Base-by-base conservation (phyloP, 2,329 filamentous ascomycete species). In the Beauveria bassiana region DNA sequence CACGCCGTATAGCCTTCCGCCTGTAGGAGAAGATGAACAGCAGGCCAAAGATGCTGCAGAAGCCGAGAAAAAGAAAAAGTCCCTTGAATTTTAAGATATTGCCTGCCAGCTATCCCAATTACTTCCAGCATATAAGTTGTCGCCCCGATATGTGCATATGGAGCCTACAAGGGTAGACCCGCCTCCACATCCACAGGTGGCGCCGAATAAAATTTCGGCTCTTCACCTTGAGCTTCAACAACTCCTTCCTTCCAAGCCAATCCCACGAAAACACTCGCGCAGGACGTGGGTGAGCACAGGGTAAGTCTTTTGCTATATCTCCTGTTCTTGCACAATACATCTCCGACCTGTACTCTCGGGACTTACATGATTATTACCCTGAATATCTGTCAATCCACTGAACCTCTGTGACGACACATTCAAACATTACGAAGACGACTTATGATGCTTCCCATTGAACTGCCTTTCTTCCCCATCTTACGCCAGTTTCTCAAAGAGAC, bases 1-100 rank as follows among this genome's bases (percentile, higher is more conserved):
- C 65, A 90, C 88, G 68, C 91, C 92, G 0, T 97, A 92, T 74
- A 95, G 89, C 71, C 78, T 99, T 49, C 95, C 95, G 28, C 95
- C 95, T 0, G 79, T 93, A 46, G 90, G 92, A 60, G 91, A 89
- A 2, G 91, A 92, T 66, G 76, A 78, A 31, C 74, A 75, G 16
- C 53, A 64, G 7, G 56, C 61, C 9, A 67, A 73, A 70, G 61
- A 71, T 74, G 45, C 71, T 70, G 59, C 71, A 74, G 43, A 71
- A 82, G 55, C 73, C 64, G 82, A 81, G 65, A 79, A 81, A 3
- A 81, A 80, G 57, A 91, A 90, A 68, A 79, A 81, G 61, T 82
- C 68, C 12, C 69, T 96, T 55, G 90, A 95, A 57, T 96, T 96
- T 69, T 91, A 58, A 53, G 28, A 40, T 26, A 28, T 34, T 38